A percentile compares a stretch with the other conserved stretches of the same genome.
phyloP scores from a whole-genome alignment of 31 red algal species.

The Odonthalia washingtoniensis region DNA sequence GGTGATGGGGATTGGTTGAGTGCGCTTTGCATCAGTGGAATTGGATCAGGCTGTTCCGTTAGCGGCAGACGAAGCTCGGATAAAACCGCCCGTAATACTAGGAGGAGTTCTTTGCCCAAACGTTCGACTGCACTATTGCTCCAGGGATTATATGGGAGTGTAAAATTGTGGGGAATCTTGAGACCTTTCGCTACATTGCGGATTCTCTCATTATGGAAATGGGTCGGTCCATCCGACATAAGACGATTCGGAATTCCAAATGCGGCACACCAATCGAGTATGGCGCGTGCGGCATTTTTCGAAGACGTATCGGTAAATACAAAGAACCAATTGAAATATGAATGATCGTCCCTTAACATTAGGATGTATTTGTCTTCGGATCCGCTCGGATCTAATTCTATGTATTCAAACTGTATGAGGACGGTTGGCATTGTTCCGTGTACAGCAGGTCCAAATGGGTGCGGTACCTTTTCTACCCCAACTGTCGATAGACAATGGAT shows the following conservation, averaged over 20 bases:
- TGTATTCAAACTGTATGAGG: constrained; percentile 6
- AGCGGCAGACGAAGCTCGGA: constrained; percentile 11
- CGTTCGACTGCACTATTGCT: constrained; percentile 4
- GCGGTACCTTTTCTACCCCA: background rate
- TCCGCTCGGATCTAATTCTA: background rate
- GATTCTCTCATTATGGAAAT: constrained; percentile 26
- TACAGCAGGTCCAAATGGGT: background rate
- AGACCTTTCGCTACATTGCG: background rate
- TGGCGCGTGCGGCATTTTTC: background rate
- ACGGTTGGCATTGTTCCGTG: background rate
- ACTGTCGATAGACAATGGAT: background rate
- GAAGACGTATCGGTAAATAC: background rate
- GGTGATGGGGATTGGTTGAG: constrained; percentile 11
- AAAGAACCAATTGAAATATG: background rate
- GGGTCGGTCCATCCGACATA: background rate
- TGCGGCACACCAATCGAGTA: constrained; percentile 3
- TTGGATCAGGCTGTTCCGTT: background rate
- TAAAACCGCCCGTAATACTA: background rate
- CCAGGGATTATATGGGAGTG: constrained; percentile 13
- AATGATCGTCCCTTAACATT: background rate
- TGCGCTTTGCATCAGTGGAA: constrained; percentile 24
- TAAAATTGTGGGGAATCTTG: background rate
- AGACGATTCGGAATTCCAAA: background rate
- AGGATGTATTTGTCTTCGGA: background rate
- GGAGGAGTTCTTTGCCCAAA: background rate